Evolutionary conservation across 2,329 filamentous ascomycete genomes (phyloP), one percentile per base, ranked within the genome.

Genomic region (Lachnellula hyalina): DNA sequence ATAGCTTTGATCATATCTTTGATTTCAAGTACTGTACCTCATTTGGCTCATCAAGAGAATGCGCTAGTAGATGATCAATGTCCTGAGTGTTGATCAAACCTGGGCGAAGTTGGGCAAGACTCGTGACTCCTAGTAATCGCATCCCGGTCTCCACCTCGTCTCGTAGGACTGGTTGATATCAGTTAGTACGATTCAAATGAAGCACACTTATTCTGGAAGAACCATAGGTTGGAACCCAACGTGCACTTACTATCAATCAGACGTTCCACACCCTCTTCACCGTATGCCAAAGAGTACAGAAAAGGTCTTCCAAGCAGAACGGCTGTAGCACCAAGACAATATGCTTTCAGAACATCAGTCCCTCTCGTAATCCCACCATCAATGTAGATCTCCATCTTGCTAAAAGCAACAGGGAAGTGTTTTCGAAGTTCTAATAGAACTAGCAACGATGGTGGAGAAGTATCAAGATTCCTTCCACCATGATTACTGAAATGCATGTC

Each of bases 141-240:
- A 86, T 86, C 1, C 81, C 79, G 5, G 78, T 83, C 58, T 82
- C 77, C 4, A 86, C 68, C 66, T 87, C 83, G 55, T 86, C 83
- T 47, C 71, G 71, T 14, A 81, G 58, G n/a, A 77, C 75, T 76
- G 17, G 17, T 40, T 40, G 9, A 32, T 47, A 11, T 4, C 36
- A 4, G 51, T 68, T 41, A 52, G 54, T 36, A 12, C 3, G 8
- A 15, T 23, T 6, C 25, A 4, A 34, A 15, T 11, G 14, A 21
- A 4, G 2, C 23, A 23, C 8, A 45, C 28, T 38, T n/a, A 14
- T 28, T 40, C 38, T 17, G 8, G n/a, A 21, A 5, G 19, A 19
- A 19, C 23, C 5, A 12, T 12, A 19, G 2, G 11, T 1, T 5
- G 32, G 15, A 14, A 38, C 8, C n/a, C 15, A 14, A 14, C 2